These are phyloP conservation scores for Priceomyces castillae DNA, from an alignment of 805 yeast species.

Conservation along the genomic window DNA sequence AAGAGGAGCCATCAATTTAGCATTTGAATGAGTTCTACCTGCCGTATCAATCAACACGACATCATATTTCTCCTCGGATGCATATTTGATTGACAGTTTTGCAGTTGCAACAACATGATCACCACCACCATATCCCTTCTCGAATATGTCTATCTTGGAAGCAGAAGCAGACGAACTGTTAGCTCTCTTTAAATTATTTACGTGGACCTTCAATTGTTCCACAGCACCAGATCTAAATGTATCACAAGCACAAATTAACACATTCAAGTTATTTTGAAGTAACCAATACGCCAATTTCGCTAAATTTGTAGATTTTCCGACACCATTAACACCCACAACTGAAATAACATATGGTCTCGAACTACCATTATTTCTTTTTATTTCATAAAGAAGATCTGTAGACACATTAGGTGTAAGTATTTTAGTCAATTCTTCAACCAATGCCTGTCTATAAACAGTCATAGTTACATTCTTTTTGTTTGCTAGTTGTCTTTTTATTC, in stretches of 20 bases:
- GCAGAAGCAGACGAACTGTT: conserved; percentile 44
- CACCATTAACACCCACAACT: conserved; percentile 97
- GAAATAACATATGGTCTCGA: conserved; percentile 86
- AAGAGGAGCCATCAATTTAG: conserved; percentile 90
- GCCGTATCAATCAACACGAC: conserved; percentile 95
- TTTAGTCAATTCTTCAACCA: conserved; percentile 68
- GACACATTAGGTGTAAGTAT: conserved; percentile 91
- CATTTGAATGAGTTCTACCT: conserved; percentile 94
- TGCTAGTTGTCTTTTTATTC: conserved; percentile 70
- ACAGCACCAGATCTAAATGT: conserved; percentile 98
- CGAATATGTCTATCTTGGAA: conserved; percentile 69
- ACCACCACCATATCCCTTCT: conserved; percentile 97
- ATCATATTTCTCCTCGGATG: conserved; percentile 66
- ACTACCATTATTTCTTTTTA: conserved; percentile 41
- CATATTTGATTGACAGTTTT: conserved; percentile 82
- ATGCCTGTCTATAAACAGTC: conserved; percentile 58
- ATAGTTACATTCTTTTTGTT: conserved; percentile 73
- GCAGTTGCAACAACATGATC: conserved; percentile 91
- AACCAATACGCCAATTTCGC: conserved; percentile 96
- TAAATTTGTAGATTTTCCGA: conserved; percentile 92
- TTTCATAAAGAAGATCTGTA: conserved; percentile 79
- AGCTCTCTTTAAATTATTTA: conserved; percentile 70
- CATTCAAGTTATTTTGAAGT: conserved; percentile 81
- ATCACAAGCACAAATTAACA: conserved; percentile 93
- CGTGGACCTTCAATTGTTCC: conserved; percentile 95